Conservation (phyloP, 139 green algal genomes). For the Nannochloris sp. region DNA sequence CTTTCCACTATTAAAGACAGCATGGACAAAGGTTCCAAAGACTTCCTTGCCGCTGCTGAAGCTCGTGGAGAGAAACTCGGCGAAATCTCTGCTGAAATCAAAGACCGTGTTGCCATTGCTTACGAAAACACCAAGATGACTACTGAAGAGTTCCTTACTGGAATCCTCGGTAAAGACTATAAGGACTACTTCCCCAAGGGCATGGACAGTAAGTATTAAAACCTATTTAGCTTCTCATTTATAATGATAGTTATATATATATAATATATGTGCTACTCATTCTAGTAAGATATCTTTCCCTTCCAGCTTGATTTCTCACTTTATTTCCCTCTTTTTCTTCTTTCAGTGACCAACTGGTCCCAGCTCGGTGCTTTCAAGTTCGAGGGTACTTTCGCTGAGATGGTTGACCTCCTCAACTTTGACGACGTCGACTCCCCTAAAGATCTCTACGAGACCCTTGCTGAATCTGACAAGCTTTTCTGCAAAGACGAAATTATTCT, state of each 20-base stretch:
- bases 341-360: too few relatives aligned
- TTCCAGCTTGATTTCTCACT: too few relatives aligned
- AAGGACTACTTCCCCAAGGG: neutral
- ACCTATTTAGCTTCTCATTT: neutral
- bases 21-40: neutral
- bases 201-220: too few relatives aligned
- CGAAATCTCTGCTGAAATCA: neutral
- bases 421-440: neutral
- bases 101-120: neutral
- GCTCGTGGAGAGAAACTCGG: neutral
- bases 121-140: neutral
- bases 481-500: conserved; percentile 4
- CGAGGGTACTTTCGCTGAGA: neutral
- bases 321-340: too few relatives aligned
- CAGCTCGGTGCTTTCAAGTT: too few relatives aligned
- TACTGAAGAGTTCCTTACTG: neutral
- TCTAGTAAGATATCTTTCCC: too few relatives aligned
- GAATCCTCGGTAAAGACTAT: neutral
- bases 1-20: neutral
- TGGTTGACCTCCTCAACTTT: neutral
- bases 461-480: neutral
- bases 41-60: neutral
- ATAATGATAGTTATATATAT: neutral
- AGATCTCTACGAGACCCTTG: neutral
- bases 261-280: too few relatives aligned